phyloP scores from a whole-genome alignment of 202 grass and related monocot species.

The Hordeum pubiflorum region DNA sequence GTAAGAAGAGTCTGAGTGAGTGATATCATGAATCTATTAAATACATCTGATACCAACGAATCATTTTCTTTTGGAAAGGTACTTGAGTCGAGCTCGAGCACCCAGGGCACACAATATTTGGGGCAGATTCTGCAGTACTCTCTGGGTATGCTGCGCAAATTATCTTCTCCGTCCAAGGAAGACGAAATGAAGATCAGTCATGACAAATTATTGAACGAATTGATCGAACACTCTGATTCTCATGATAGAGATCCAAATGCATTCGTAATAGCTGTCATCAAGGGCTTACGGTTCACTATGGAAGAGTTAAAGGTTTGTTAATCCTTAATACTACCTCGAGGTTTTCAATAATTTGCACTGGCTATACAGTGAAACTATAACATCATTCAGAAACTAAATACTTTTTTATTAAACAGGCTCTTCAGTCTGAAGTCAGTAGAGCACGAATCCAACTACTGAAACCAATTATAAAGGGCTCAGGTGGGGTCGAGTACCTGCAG shows the following conservation, averaged over 20 bases:
- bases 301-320: conserved; percentile 66
- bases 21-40: conserved; percentile 9
- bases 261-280: conserved; percentile 58
- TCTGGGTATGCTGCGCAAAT: conserved; percentile 49
- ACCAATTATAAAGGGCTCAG: conserved; percentile 75
- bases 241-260: conserved; percentile 27
- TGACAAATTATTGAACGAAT: conserved; percentile 62
- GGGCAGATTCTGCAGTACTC: conserved; percentile 78
- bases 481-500: conserved; percentile 79
- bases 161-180: conserved; percentile 69
- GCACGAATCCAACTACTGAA: conserved; percentile 63
- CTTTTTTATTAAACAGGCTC: conserved; percentile 40
- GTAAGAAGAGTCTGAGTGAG: conserved; percentile 36
- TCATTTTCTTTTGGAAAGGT: conserved; percentile 47
- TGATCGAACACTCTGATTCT: conserved; percentile 43
- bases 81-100: conserved; percentile 51
- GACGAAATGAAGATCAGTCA: conserved; percentile 60
- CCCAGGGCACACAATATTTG: conserved; percentile 52
- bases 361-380: conserved; percentile 6
- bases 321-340: neutral
- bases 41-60: neutral
- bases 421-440: conserved; percentile 69
- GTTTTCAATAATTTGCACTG: conserved; percentile 24
- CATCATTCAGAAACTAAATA: neutral
- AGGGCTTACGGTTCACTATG: conserved; percentile 79